Conservation (phyloP, 2,329 filamentous ascomycete genomes). For the Diaporthe nobilis region DNA sequence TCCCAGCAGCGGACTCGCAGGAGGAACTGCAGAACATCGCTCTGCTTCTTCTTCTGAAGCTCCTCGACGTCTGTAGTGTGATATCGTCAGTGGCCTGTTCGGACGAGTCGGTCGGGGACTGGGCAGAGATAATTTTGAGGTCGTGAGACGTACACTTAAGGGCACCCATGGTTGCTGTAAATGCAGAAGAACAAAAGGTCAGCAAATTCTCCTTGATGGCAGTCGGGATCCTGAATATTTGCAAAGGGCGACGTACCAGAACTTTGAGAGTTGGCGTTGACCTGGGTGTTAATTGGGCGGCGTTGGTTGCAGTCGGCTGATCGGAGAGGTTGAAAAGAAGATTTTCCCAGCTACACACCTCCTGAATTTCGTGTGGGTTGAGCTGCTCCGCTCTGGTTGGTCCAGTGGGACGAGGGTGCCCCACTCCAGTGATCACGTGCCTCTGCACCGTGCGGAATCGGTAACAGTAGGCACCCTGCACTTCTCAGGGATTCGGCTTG, state of each 20-base stretch:
- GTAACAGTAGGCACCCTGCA: not conserved
- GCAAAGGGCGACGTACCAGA: constrained; percentile 38
- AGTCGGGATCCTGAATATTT: not conserved
- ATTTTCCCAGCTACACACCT: constrained; percentile 31
- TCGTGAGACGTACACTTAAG: constrained; percentile 77
- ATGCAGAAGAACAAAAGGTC: constrained; percentile 45
- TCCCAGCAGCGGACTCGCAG: constrained; percentile 99
- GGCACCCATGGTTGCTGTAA: constrained; percentile 90
- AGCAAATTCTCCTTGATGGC: constrained; percentile 26
- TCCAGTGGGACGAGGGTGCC: not conserved
- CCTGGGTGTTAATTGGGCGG: constrained; percentile 37
- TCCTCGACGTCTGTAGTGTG: constrained; percentile 84
- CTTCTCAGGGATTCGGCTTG: not conserved
- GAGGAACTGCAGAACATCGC: constrained; percentile 99
- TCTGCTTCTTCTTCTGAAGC: constrained; percentile 99
- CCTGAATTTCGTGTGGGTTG: constrained; percentile 39
- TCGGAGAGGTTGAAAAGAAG: constrained; percentile 25
- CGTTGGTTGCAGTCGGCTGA: constrained; percentile 17
- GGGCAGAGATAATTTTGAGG: not conserved
- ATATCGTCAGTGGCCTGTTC: constrained; percentile 36
- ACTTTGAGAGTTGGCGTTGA: constrained; percentile 36
- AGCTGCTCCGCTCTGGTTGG: constrained; percentile 26
- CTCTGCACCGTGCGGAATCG: not conserved
- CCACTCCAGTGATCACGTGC: not conserved
- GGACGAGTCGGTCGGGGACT: constrained; percentile 30